Base-by-base conservation (phyloP, 164 flowering plant species). In the Vitis cinerea region DNA sequence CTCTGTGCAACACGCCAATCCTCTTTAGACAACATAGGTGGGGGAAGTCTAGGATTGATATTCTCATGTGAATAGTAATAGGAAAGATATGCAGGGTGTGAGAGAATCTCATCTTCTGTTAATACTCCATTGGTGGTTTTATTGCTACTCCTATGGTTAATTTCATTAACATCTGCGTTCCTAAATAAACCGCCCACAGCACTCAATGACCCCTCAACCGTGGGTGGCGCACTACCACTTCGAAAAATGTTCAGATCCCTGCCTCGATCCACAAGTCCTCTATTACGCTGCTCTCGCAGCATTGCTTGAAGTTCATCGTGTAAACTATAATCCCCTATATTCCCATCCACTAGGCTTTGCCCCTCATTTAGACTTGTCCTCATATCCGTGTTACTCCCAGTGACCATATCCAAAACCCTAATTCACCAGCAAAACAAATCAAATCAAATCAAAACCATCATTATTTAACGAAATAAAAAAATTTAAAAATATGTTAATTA, bases 171-270 rank as follows among this genome's bases (percentile, higher is more conserved):
- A 75, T 73, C 70, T 59, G 80, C 59, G 74, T 77, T 75, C 61
- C 71, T 58, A 56, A 73, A 83, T 27, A 90, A 72, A 82, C 84
- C 79, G 8, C 82, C 93, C 49, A 82, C 85, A 17, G 97, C 90
- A 67, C 67, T 81, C 37, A 84, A 63, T 13, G 97, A 88, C 4
- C 97, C 97, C 64, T 94, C 97, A 2, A 92, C 92, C 1, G 93
- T 92, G 4, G 97, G 97, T 0, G 99, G 97, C 12, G 98, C 99
- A 71, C 97, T 91, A 14, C 99, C 99, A 74, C 97, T 92, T 56
- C 99, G 79, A 62, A 72, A 82, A 4, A 84, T 81, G 67, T 83
- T 79, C 29, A 83, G 69, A 68, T 88, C 96, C 72, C 81, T 82
- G 66, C 83, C 93, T 19, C 74, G 77, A 48, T 79, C 80, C 12